phyloP scores from a whole-genome alignment of 1,284 basidiomycete genomes.

The Ceratobasidium papillatum region DNA sequence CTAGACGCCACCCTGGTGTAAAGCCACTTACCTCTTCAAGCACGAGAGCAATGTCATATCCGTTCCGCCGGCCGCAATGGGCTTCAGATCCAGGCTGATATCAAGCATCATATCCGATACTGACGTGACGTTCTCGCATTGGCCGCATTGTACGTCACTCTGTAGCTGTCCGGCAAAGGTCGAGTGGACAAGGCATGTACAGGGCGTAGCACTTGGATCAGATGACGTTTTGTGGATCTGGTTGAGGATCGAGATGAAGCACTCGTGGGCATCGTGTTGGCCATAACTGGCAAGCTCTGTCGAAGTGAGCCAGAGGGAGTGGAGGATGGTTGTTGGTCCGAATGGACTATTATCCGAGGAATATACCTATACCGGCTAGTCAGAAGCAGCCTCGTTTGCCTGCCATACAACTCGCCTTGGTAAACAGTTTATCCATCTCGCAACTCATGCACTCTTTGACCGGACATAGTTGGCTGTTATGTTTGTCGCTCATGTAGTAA shows the following conservation, averaged over 20 bases:
- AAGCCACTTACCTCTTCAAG: conserved; percentile 64
- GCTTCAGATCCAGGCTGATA: conserved; percentile 85
- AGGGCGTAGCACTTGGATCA: conserved; percentile 74
- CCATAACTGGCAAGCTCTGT: conserved; percentile 87
- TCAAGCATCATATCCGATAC: conserved; percentile 93
- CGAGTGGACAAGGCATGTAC: conserved; percentile 92
- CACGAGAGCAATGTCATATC: conserved; percentile 69
- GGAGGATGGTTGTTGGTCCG: conserved; percentile 85
- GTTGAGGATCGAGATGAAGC: conserved; percentile 82
- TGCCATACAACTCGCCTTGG: conserved; percentile 62
- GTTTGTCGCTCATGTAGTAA: conserved; percentile 89
- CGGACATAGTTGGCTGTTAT: conserved; percentile 75
- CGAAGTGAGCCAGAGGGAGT: conserved; percentile 82
- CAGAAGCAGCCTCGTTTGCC: conserved; percentile 49
- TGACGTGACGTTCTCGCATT: conserved; percentile 74
- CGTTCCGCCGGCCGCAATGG: conserved; percentile 55
- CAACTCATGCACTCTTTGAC: conserved; percentile 86
- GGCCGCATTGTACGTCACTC: conserved; percentile 88
- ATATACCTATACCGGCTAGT: conserved; percentile 64
- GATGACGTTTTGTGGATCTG: conserved; percentile 84
- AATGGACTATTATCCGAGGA: conserved; percentile 73
- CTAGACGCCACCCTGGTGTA: conserved; percentile 40
- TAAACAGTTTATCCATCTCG: conserved; percentile 92
- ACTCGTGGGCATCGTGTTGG: conserved; percentile 95
- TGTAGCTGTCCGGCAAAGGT: conserved; percentile 90